Base-by-base conservation (phyloP, 768 basidiomycete species). In the Boletus patriciae region DNA sequence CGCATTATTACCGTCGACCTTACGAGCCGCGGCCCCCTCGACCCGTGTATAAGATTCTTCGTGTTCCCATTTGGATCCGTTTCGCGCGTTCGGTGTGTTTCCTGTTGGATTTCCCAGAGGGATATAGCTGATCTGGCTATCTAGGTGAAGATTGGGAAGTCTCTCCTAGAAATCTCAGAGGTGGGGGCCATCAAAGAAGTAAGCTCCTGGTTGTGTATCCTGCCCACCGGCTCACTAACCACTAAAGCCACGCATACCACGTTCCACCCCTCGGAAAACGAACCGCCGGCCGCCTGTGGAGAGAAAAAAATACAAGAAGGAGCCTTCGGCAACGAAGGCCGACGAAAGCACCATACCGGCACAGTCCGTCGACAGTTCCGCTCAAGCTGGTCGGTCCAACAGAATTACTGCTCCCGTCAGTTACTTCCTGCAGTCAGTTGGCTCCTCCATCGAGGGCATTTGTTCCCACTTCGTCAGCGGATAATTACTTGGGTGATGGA, bases 11-110 rank as follows among this genome's bases (percentile, higher is more conserved):
- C n/a, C n/a, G n/a, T n/a, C n/a, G n/a, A n/a, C n/a, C n/a, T n/a
- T n/a, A n/a, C n/a, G n/a, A n/a, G n/a, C n/a, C 7, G 10, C 9
- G 8, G 27, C 3, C 12, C 4, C 2, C 10, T 31, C 19, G 3
- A 38, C 10, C 1, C 9, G 4, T 4, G 25, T 25, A 25, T 25
- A 13, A 13, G 23, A 7, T n/a, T n/a, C 16, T 18, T 40, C 12
- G 46, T 3, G 42, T 52, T 5, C 66, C 66, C 0, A 41, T 67
- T 12, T 67, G 56, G 49, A 23, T 46, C 10, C 52, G 58, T 4
- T 67, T 46, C 19, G 41, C 58, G 1, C 37, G 7, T 10, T 51
- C 58, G 1, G 62, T 62, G n/a, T 36, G 55, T 53, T 36, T 51
- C 31, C 2, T 33, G n/a, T 44, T 3, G 12, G 19, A 29, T 37